phyloP scores from a whole-genome alignment of 129 eudicot genomes.

The Helianthus annuus region DNA sequence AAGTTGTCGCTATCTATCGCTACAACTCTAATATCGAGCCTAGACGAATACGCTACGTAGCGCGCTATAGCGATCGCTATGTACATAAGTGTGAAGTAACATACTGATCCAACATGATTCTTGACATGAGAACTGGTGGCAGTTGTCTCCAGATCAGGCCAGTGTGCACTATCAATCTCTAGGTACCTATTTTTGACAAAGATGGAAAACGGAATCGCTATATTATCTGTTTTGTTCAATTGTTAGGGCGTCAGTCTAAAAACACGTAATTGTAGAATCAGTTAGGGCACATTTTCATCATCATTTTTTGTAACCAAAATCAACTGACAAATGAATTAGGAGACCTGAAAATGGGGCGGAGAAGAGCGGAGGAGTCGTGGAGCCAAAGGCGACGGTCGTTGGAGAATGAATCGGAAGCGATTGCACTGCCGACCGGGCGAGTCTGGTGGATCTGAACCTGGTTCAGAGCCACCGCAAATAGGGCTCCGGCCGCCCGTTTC shows the following conservation, averaged over 20 bases:
- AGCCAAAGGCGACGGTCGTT: constrained; percentile 80
- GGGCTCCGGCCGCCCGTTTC: constrained; percentile 78
- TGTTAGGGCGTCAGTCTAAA: background rate
- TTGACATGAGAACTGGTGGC: constrained; percentile 57
- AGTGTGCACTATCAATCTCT: constrained; percentile 63
- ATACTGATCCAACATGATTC: constrained; percentile 85
- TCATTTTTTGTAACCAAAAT: too few relatives aligned
- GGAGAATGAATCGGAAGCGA: constrained; percentile 64
- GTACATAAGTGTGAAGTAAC: constrained; percentile 25
- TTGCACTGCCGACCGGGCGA: constrained; percentile 40
- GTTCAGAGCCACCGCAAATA: constrained; percentile 74
- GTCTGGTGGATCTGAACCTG: constrained; percentile 89
- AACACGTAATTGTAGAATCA: too few relatives aligned
- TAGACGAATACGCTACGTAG: too few relatives aligned
- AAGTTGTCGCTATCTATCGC: too few relatives aligned
- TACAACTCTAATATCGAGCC: too few relatives aligned
- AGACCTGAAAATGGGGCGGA: constrained; percentile 90
- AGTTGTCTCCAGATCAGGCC: constrained; percentile 87
- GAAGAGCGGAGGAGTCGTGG: constrained; percentile 58
- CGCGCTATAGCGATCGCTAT: too few relatives aligned
- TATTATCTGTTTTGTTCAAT: background rate
- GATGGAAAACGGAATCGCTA: constrained; percentile 8
- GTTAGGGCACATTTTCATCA: too few relatives aligned
- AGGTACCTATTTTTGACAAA: constrained; percentile 52
- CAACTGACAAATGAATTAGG: background rate